Percentiles rank a stretch among this genome's conserved stretches.
Evolutionary conservation across 192 early-diverging fungal species (phyloP).

Genomic region (Dissophora ornata): DNA sequence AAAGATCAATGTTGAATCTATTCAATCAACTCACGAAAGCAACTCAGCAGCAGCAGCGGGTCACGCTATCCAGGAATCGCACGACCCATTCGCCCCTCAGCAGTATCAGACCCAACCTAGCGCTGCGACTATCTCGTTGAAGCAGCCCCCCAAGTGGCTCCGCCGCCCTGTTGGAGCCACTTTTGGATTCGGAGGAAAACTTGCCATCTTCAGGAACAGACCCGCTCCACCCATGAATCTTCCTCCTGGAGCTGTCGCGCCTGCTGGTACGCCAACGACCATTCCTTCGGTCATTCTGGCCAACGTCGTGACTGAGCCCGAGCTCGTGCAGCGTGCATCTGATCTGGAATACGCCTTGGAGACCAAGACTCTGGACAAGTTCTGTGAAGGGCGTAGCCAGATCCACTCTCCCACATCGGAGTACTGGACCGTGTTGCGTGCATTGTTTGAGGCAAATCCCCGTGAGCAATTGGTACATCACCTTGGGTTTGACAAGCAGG

Average conservation of each 20-base stretch:
- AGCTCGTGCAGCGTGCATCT: constrained; percentile 72
- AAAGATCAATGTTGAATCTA: constrained; percentile 85
- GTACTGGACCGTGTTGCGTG: constrained; percentile 85
- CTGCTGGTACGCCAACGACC: constrained; percentile 40
- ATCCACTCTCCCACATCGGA: constrained; percentile 45
- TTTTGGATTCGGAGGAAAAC: constrained; percentile 93
- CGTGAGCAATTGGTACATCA: constrained; percentile 86
- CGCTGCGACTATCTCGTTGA: constrained; percentile 68
- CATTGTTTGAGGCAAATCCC: constrained; percentile 83
- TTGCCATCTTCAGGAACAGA: constrained; percentile 78
- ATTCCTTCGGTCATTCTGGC: constrained; percentile 66
- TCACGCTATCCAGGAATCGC: constrained; percentile 36
- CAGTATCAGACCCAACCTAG: constrained; percentile 30
- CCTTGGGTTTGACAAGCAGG: constrained; percentile 87
- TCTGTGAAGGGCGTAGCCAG: constrained; percentile 54
- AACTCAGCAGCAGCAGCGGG: constrained; percentile 23
- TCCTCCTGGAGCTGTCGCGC: constrained; percentile 50
- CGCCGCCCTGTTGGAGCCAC: constrained; percentile 85
- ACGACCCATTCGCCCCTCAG: constrained; percentile 84
- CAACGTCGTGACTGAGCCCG: constrained; percentile 78
- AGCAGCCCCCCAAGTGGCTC: constrained; percentile 95
- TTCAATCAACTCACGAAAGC: constrained; percentile 66
- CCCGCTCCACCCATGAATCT: constrained; percentile 56
- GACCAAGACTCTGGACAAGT: constrained; percentile 56
- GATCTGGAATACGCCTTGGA: constrained; percentile 80